Evolutionary conservation across 1,139 yeast genomes (phyloP).

Genomic region (Kodamaea derodonti): DNA sequence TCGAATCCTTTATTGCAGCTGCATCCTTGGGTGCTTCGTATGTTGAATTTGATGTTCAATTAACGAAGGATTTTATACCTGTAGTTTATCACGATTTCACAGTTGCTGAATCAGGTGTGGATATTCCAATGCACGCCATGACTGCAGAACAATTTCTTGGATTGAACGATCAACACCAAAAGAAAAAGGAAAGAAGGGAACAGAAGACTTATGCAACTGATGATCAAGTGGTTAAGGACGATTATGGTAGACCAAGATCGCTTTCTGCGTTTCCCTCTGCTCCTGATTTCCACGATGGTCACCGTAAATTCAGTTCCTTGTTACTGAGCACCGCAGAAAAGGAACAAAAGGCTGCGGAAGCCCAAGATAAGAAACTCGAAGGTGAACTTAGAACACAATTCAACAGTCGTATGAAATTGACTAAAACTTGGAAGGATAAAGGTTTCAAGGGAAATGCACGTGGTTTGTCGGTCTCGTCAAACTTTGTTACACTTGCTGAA

Average conservation of each 20-base stretch:
- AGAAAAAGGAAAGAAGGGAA: conserved; percentile 10
- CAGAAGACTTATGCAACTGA: conserved; percentile 26
- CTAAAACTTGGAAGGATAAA: conserved; percentile 80
- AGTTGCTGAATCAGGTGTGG: conserved; percentile 95
- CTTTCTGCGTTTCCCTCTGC: conserved; percentile 38
- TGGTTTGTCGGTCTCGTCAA: conserved; percentile 87
- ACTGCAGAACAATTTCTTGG: conserved; percentile 87
- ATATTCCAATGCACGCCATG: conserved; percentile 91
- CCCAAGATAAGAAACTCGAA: conserved; percentile 31
- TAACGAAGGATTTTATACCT: conserved; percentile 90
- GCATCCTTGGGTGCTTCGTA: conserved; percentile 90
- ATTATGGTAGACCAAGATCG: conserved; percentile 35
- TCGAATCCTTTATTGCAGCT: conserved; percentile 93
- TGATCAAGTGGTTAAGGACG: conserved; percentile 34
- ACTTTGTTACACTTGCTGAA: conserved; percentile 85
- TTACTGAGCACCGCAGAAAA: conserved; percentile 5
- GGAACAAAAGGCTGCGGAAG: conserved; percentile 13
- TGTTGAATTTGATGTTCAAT: conserved; percentile 95
- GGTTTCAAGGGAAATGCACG: conserved; percentile 91
- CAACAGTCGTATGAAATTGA: conserved; percentile 72
- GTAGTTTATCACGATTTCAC: conserved; percentile 93
- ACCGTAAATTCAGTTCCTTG: conserved; percentile 7
- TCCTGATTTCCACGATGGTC: conserved; percentile 18
- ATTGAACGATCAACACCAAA: conserved; percentile 38
- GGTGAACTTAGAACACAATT: conserved; percentile 37